A percentile compares a stretch with the other conserved stretches of the same genome.
Evolutionary conservation across 768 basidiomycete genomes (phyloP).

Genomic region (Naematelia aurantialba): DNA sequence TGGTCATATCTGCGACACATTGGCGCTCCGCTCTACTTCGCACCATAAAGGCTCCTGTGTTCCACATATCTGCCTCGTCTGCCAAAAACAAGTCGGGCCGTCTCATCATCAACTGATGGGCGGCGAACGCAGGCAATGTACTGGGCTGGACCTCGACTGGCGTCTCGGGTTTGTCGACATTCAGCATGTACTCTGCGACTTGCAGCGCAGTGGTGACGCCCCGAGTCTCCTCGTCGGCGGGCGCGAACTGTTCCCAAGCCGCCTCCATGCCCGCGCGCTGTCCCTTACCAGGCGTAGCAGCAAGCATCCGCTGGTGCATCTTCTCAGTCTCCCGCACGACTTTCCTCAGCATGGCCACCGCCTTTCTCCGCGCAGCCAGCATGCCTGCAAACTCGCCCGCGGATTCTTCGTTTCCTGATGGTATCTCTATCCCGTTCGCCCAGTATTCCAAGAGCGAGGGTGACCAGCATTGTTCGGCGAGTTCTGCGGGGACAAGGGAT

Average conservation of each 20-base stretch:
- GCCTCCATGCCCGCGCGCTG: conserved; percentile 38
- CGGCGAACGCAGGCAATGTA: conserved; percentile 39
- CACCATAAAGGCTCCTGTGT: conserved; percentile 32
- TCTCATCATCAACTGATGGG: conserved; percentile 41
- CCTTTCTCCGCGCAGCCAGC: conserved; percentile 62
- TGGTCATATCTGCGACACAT: conserved; percentile 18
- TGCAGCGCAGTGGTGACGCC: conserved; percentile 56
- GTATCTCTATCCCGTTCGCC: conserved; percentile 12
- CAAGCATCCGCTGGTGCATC: conserved; percentile 40
- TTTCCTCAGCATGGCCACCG: conserved; percentile 61
- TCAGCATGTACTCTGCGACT: conserved; percentile 51
- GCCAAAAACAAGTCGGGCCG: conserved; percentile 40
- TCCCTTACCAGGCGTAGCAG: background rate
- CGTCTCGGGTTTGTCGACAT: background rate
- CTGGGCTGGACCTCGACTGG: conserved; percentile 17
- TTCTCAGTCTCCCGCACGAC: conserved; percentile 57
- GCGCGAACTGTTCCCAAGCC: background rate
- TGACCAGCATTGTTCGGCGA: conserved; percentile 30
- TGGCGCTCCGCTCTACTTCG: conserved; percentile 24
- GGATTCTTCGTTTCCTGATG: background rate
- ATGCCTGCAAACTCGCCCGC: conserved; percentile 36
- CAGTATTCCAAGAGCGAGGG: conserved; percentile 21
- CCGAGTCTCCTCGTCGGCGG: conserved; percentile 31
- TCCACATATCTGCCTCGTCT: conserved; percentile 34
- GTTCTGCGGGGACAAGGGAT: conserved; percentile 19